Evolutionary conservation across 306 rosid genomes (phyloP).

Genomic region (apple (Malus domestica)): DNA sequence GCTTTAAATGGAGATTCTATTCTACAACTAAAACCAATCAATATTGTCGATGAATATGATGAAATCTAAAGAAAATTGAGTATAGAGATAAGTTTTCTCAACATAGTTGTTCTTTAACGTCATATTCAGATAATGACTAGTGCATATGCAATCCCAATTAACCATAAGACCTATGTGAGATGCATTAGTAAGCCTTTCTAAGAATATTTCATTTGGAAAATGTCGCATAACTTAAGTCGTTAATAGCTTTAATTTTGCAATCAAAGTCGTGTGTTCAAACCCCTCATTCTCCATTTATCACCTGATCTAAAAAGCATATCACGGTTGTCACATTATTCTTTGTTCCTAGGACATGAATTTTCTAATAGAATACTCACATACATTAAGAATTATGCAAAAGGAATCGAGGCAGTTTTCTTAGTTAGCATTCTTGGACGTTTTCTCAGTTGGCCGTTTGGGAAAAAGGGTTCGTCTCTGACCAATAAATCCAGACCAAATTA

Average conservation of each 20-base stretch:
- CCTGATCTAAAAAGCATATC: not conserved
- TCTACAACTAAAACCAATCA: not conserved
- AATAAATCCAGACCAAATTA: constrained; percentile 19
- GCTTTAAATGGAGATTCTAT: not conserved
- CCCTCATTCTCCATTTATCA: not conserved
- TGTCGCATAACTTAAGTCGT: too few relatives aligned
- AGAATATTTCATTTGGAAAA: too few relatives aligned
- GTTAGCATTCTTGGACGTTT: constrained; percentile 34
- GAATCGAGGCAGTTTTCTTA: constrained; percentile 34
- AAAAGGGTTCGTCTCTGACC: not conserved
- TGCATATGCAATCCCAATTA: too few relatives aligned
- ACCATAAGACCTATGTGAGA: not conserved
- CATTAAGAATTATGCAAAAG: constrained; percentile 3
- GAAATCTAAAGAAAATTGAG: not conserved
- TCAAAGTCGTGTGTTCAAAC: not conserved
- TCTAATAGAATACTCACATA: not conserved
- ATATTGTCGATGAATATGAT: not conserved
- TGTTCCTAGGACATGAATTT: constrained; percentile 1
- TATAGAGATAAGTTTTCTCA: too few relatives aligned
- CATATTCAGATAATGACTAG: too few relatives aligned
- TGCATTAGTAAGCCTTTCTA: not conserved
- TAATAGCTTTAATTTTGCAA: too few relatives aligned
- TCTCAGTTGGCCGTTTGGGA: constrained; percentile 29
- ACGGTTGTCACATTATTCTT: not conserved
- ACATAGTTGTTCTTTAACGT: fast-evolving